Evolutionary conservation across 345 rosid genomes (phyloP).

Genomic region (Aegle marmelos): DNA sequence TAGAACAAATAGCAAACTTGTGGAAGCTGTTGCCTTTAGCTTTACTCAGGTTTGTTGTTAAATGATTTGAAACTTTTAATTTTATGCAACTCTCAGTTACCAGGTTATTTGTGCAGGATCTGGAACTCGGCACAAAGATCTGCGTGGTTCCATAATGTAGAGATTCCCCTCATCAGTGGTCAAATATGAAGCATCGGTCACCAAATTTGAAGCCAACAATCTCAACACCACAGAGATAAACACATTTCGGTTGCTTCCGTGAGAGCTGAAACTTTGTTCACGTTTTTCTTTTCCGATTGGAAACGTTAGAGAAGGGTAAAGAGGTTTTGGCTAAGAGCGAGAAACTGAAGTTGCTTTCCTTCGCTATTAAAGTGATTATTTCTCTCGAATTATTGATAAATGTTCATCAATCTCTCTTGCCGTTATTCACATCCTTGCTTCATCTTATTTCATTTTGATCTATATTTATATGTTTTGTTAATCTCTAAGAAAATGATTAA

Average conservation of each 20-base stretch:
- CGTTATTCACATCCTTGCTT: too few species aligned
- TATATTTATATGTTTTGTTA: too few species aligned
- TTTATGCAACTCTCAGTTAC: not conserved
- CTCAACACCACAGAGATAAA: not conserved
- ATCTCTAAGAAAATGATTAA: too few species aligned
- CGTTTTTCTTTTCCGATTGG: not conserved
- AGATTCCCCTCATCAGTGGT: not conserved
- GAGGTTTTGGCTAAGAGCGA: not conserved
- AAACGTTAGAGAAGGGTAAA: not conserved
- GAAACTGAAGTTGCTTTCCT: not conserved
- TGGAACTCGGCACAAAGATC: not conserved
- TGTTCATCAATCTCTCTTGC: not conserved
- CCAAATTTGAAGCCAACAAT: not conserved
- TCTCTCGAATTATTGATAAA: not conserved
- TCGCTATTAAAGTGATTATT: not conserved
- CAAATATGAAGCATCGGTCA: too few species aligned
- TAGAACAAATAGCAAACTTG: not conserved
- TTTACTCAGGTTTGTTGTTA: conserved; percentile 4
- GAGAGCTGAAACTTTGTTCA: not conserved
- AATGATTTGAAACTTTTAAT: not conserved
- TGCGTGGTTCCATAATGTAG: not conserved
- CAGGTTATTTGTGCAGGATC: not conserved
- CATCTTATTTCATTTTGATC: too few species aligned
- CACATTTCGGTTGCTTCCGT: not conserved
- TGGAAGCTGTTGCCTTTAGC: not conserved